These are phyloP conservation scores for Clavulina sp. DNA, from an alignment of 768 basidiomycete genomes.

Conservation along the genomic window DNA sequence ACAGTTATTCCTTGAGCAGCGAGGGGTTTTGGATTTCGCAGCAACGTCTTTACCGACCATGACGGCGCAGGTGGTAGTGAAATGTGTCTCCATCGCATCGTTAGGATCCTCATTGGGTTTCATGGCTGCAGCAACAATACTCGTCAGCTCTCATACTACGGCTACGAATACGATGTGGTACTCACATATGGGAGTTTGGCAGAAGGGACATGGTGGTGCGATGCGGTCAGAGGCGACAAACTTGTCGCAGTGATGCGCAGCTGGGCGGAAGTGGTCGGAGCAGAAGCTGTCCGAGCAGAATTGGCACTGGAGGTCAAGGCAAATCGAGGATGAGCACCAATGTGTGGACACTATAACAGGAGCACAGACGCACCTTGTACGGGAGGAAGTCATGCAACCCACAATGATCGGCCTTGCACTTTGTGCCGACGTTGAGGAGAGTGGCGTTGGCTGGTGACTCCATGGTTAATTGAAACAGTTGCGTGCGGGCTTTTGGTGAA, in stretches of 20 bases:
- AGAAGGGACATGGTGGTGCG: slow-evolving; percentile 64
- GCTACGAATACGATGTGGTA: too few species aligned
- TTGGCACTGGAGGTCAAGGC: slow-evolving; percentile 32
- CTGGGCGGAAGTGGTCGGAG: slow-evolving; percentile 59
- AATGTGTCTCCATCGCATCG: slow-evolving; percentile 59
- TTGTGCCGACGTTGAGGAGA: neutral
- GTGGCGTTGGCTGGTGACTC: slow-evolving; percentile 1
- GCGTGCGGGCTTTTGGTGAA: too few species aligned
- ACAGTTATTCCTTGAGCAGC: slow-evolving; percentile 35
- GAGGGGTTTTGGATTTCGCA: slow-evolving; percentile 18
- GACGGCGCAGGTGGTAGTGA: slow-evolving; percentile 49
- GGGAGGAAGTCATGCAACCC: neutral
- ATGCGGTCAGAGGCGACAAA: slow-evolving; percentile 53
- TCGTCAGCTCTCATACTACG: too few species aligned
- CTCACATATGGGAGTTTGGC: too few species aligned
- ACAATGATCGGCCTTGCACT: neutral
- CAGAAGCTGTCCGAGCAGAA: slow-evolving; percentile 57
- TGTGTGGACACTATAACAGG: neutral
- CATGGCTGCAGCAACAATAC: slow-evolving; percentile 59
- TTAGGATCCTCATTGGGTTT: slow-evolving; percentile 70
- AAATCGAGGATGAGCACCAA: neutral
- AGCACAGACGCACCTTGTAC: neutral
- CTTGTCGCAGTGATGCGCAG: slow-evolving; percentile 45
- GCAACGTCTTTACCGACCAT: slow-evolving; percentile 26
- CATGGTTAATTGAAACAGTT: neutral